Evolutionary conservation across 371 early-diverging fungal species (phyloP).

Genomic region (Cokeromyces recurvatus): DNA sequence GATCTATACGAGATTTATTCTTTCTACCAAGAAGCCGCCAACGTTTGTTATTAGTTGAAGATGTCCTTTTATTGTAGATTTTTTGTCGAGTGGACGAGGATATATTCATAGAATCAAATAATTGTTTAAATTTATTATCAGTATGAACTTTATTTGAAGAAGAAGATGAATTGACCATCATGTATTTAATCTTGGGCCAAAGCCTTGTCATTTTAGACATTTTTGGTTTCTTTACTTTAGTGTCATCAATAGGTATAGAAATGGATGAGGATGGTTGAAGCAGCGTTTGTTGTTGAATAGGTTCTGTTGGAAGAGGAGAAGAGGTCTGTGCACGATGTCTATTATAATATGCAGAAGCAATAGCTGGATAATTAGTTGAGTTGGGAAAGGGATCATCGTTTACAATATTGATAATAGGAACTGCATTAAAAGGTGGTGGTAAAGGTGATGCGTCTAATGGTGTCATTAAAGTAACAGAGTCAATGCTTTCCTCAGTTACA

Average conservation of each 20-base stretch:
- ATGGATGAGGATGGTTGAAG: background rate
- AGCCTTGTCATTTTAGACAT: background rate
- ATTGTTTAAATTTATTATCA: too few relatives aligned
- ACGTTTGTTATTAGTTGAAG: too few relatives aligned
- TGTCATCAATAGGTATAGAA: too few relatives aligned
- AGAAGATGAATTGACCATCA: conserved; percentile 12
- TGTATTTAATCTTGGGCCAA: conserved; percentile 32
- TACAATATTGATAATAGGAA: conserved; percentile 32
- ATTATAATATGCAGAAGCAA: conserved; percentile 6
- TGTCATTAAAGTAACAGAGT: conserved; percentile 27
- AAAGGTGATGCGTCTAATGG: conserved; percentile 36
- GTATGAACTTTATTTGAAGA: conserved; percentile 1
- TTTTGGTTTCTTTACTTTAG: too few relatives aligned
- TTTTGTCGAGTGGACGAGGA: too few relatives aligned
- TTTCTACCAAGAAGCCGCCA: too few relatives aligned
- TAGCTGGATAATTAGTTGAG: conserved; percentile 16
- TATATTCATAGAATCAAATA: too few relatives aligned
- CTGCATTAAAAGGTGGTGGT: conserved; percentile 17
- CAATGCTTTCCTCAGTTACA: conserved; percentile 32
- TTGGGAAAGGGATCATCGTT: conserved; percentile 24
- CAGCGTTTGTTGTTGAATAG: conserved; percentile 3
- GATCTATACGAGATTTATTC: too few relatives aligned
- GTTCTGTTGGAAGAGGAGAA: conserved; percentile 1
- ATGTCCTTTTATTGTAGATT: too few relatives aligned
- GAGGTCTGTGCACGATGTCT: conserved; percentile 16